Conservation (phyloP, 345 rosid genomes). For the Salix arbutifolia region DNA sequence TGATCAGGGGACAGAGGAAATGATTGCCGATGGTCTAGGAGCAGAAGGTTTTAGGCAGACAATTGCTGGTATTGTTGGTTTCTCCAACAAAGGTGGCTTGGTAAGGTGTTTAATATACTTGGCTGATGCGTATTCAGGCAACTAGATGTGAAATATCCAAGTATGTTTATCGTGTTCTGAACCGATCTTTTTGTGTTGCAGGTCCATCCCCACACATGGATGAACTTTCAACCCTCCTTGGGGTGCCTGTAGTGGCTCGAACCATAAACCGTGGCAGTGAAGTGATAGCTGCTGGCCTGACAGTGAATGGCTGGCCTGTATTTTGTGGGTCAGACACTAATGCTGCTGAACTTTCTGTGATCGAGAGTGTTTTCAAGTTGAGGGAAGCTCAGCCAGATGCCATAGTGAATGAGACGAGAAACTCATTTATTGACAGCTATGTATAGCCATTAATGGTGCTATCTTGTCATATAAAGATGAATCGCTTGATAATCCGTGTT, state of each 20-base stretch:
- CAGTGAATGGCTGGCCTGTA: conserved; percentile 83
- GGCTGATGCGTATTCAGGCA: background rate
- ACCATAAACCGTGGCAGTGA: conserved; percentile 87
- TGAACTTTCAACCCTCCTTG: conserved; percentile 88
- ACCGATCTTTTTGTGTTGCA: conserved; percentile 15
- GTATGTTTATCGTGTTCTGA: background rate
- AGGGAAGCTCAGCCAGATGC: conserved; percentile 87
- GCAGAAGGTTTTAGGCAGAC: conserved; percentile 97
- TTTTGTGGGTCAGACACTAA: conserved; percentile 95
- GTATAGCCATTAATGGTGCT: conserved; percentile 31
- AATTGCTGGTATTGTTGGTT: conserved; percentile 75
- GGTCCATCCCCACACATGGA: conserved; percentile 96
- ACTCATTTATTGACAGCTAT: conserved; percentile 72
- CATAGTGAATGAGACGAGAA: conserved; percentile 85
- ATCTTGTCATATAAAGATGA: background rate
- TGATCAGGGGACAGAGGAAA: conserved; percentile 62
- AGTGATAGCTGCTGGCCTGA: conserved; percentile 81
- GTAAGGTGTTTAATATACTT: conserved; percentile 30
- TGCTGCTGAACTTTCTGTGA: conserved; percentile 81
- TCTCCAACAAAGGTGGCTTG: conserved; percentile 91
- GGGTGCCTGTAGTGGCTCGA: conserved; percentile 59
- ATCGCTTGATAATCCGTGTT: background rate
- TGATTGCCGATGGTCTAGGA: conserved; percentile 90
- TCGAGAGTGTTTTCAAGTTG: conserved; percentile 85
- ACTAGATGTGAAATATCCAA: background rate